These are phyloP conservation scores for Plasmodium coatneyi DNA, from an alignment of 169 alveolate genomes.

Conservation along the genomic window DNA sequence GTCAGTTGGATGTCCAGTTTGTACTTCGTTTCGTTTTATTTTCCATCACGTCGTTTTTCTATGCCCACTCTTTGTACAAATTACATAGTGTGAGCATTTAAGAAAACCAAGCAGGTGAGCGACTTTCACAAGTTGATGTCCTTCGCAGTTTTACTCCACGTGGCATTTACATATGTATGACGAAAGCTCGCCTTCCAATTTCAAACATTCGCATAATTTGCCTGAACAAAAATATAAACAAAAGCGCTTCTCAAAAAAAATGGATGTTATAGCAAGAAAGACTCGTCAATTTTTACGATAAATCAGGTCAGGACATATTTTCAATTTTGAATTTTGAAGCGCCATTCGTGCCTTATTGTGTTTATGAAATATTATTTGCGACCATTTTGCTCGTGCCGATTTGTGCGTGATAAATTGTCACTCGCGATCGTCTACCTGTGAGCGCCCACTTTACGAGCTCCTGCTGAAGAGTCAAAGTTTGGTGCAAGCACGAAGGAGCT, in stretches of 20 bases:
- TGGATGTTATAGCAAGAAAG: constrained; percentile 46
- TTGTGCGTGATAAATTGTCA: background rate
- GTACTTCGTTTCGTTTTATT: background rate
- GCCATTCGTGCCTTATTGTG: background rate
- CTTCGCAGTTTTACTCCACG: background rate
- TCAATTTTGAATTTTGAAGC: constrained; percentile 20
- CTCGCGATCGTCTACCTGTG: background rate
- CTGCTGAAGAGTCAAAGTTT: background rate
- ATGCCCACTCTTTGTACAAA: background rate
- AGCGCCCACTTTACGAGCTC: background rate
- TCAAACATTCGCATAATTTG: background rate
- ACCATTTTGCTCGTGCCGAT: background rate
- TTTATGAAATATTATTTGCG: background rate
- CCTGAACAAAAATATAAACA: background rate
- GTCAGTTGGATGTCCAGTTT: background rate
- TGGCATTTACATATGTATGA: background rate
- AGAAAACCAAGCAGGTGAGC: background rate
- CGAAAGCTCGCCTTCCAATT: background rate
- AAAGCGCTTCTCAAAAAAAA: constrained; percentile 3
- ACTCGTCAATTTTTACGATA: constrained; percentile 21
- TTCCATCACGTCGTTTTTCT: background rate
- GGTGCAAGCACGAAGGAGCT: background rate
- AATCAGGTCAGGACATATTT: constrained; percentile 49
- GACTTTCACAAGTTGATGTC: background rate
- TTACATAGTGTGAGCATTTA: background rate